These are phyloP conservation scores for Periconia sp. DNA, from an alignment of 2,329 filamentous ascomycete genomes.

Conservation along the genomic window DNA sequence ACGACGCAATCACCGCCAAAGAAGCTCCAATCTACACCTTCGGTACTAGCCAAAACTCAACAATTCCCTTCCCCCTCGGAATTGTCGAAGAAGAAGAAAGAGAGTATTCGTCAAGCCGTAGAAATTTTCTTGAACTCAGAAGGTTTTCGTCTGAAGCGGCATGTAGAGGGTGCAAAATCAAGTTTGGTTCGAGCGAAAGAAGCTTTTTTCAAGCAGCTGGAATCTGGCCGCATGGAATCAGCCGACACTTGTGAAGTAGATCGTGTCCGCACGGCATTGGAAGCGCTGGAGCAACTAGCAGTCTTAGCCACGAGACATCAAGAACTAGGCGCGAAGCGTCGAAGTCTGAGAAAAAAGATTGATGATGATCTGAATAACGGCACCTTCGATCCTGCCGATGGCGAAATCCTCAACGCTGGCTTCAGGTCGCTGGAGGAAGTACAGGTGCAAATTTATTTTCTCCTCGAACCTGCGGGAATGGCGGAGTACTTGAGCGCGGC, in stretches of 20 bases:
- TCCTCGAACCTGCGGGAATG: conserved; percentile 33
- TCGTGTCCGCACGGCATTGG: conserved; percentile 31
- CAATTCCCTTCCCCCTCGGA: conserved; percentile 26
- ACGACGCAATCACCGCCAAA: conserved; percentile 19
- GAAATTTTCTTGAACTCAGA: conserved; percentile 32
- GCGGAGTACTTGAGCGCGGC: conserved; percentile 18
- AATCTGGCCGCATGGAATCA: conserved; percentile 26
- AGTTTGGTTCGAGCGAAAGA: conserved; percentile 34
- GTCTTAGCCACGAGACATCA: conserved; percentile 25
- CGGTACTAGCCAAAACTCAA: conserved; percentile 5
- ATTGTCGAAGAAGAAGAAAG: conserved; percentile 32
- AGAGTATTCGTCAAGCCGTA: conserved; percentile 23
- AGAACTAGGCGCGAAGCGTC: conserved; percentile 21
- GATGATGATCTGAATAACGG: conserved; percentile 34
- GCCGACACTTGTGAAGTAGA: conserved; percentile 29
- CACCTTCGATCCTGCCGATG: conserved; percentile 31
- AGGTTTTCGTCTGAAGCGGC: conserved; percentile 28
- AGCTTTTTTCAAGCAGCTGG: conserved; percentile 32
- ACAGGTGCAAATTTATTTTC: conserved; percentile 34
- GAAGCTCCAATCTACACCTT: conserved; percentile 8
- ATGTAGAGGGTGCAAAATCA: conserved; percentile 28
- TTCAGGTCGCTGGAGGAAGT: conserved; percentile 34
- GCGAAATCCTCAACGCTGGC: conserved; percentile 29
- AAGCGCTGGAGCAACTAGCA: conserved; percentile 37
- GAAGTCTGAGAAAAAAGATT: conserved; percentile 34